Evolutionary conservation across 257 asterid species (phyloP).

Genomic region (Datura wrightii): DNA sequence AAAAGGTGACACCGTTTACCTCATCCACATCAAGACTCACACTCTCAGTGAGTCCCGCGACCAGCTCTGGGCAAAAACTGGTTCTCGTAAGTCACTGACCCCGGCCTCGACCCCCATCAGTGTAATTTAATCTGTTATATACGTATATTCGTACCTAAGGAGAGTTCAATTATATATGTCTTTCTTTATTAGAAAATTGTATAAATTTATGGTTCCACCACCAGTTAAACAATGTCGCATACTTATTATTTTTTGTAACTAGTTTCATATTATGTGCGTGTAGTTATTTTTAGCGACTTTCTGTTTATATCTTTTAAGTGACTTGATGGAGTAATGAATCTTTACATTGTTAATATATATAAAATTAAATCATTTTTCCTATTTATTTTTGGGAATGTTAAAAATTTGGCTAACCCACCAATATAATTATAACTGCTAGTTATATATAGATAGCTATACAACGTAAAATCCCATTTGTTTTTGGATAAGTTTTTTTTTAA

Average conservation of each 20-base stretch:
- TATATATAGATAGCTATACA: no score
- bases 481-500: neutral
- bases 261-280: neutral
- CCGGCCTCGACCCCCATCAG: neutral
- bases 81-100: constrained; percentile 59
- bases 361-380: neutral
- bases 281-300: neutral
- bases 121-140: neutral
- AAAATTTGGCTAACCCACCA: no score
- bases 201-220: neutral
- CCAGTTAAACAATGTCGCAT: neutral
- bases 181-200: neutral
- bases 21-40: constrained; percentile 63
- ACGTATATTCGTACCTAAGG: neutral
- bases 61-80: constrained; percentile 63
- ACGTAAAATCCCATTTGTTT: neutral
- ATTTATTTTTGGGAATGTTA: no score
- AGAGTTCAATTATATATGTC: no score
- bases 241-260: neutral
- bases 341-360: neutral
- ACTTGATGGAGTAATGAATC: neutral
- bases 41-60: constrained; percentile 52
- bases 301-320: neutral
- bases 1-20: constrained; percentile 66
- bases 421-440: no score